Evolutionary conservation across 202 grass and related monocot species (phyloP).

Genomic region (Carex sylvatica): DNA sequence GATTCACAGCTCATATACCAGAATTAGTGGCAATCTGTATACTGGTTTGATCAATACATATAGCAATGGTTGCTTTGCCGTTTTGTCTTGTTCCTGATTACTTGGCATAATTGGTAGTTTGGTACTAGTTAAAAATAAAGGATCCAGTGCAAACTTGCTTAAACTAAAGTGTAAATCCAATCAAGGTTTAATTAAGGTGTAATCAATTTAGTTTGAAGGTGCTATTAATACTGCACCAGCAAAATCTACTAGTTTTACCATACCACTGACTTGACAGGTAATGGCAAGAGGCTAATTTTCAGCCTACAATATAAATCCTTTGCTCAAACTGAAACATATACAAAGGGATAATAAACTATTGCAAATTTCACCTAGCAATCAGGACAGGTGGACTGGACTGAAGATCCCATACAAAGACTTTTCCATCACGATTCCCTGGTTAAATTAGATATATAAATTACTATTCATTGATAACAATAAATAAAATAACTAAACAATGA

Average conservation of each 20-base stretch:
- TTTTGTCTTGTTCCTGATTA: background rate
- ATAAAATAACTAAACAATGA: background rate
- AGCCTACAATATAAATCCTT: background rate
- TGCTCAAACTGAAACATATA: background rate
- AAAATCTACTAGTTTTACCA: background rate
- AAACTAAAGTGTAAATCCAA: background rate
- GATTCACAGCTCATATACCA: constrained; percentile 6
- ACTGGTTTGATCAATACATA: background rate
- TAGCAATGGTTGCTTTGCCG: background rate
- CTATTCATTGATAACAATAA: background rate
- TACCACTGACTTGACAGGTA: background rate
- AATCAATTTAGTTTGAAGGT: background rate
- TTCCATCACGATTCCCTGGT: constrained; percentile 87
- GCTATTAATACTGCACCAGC: background rate
- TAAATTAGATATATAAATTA: constrained; percentile 15
- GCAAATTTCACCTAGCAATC: constrained; percentile 46
- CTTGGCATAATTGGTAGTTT: background rate
- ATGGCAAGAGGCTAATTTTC: background rate
- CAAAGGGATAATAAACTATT: background rate
- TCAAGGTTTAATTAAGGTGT: background rate
- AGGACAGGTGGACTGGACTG: constrained; percentile 86
- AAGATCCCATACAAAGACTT: constrained; percentile 94
- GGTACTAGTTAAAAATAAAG: background rate
- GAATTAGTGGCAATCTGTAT: background rate
- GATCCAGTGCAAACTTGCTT: background rate